phyloP scores from a whole-genome alignment of 2,329 filamentous ascomycete genomes.

The Colletotrichum orchidophilum region DNA sequence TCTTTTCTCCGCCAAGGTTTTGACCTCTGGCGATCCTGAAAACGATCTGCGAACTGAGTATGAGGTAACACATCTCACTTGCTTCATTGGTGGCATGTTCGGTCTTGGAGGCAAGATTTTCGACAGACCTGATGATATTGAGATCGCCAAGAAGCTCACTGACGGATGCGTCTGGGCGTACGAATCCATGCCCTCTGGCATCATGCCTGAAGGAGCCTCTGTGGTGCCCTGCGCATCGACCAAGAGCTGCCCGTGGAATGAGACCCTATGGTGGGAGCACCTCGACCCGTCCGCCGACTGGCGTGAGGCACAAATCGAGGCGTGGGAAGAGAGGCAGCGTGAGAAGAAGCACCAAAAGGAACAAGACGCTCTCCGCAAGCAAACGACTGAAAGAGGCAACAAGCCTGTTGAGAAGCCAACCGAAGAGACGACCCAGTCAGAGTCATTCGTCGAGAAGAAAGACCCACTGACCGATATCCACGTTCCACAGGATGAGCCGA shows the following conservation, averaged over 20 bases:
- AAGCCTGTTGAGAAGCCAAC: not conserved
- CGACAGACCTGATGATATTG: conserved; percentile 65
- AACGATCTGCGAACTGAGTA: conserved; percentile 59
- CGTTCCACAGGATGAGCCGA: conserved; percentile 27
- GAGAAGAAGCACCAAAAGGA: conserved; percentile 42
- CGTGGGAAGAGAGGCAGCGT: conserved; percentile 55
- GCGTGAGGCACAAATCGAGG: conserved; percentile 53
- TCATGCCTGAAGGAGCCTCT: conserved; percentile 70
- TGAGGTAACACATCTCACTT: conserved; percentile 71
- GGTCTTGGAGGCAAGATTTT: conserved; percentile 73
- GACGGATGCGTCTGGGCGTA: conserved; percentile 79
- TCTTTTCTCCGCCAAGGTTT: conserved; percentile 76
- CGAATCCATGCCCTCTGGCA: conserved; percentile 64
- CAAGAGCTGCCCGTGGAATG: conserved; percentile 62
- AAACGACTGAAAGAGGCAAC: conserved; percentile 8
- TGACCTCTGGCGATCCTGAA: conserved; percentile 53
- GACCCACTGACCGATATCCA: conserved; percentile 19
- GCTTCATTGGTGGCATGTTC: conserved; percentile 77
- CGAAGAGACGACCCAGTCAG: not conserved
- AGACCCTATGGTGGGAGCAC: conserved; percentile 58
- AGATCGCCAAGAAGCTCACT: conserved; percentile 69
- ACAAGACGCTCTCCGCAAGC: conserved; percentile 38
- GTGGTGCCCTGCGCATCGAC: conserved; percentile 58
- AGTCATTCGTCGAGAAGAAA: conserved; percentile 5
- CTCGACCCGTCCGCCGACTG: conserved; percentile 57